Percentiles rank a stretch among this genome's conserved stretches.
These are phyloP conservation scores for Aspergillus sp. DNA, from an alignment of 2,329 filamentous ascomycete genomes.

Conservation along the genomic window DNA sequence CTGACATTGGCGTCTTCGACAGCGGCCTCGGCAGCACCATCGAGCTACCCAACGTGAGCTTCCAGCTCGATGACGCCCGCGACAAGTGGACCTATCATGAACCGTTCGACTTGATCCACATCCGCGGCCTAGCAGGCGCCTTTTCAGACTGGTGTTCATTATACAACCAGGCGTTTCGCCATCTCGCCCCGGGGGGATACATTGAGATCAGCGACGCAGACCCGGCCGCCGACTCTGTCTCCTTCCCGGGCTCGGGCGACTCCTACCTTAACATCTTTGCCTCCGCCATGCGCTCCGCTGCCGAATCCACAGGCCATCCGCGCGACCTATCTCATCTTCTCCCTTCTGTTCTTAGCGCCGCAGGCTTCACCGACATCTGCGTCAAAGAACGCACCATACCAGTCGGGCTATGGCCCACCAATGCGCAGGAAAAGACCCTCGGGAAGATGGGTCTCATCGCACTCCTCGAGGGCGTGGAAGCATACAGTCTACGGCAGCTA, in stretches of 20 bases:
- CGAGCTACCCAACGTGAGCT: slow-evolving; percentile 48
- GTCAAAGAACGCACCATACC: slow-evolving; percentile 44
- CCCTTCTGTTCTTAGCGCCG: slow-evolving; percentile 43
- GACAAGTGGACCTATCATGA: slow-evolving; percentile 54
- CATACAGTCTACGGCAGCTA: slow-evolving; percentile 40
- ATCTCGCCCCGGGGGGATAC: slow-evolving; percentile 51
- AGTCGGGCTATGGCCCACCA: slow-evolving; percentile 43
- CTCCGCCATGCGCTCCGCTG: slow-evolving; percentile 43
- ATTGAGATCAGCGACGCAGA: slow-evolving; percentile 53
- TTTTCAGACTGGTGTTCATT: slow-evolving; percentile 53
- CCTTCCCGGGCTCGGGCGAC: slow-evolving; percentile 27
- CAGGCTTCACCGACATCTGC: slow-evolving; percentile 50
- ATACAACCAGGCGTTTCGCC: slow-evolving; percentile 52
- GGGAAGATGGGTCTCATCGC: slow-evolving; percentile 50
- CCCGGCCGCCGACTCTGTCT: slow-evolving; percentile 32
- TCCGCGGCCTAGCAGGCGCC: slow-evolving; percentile 53
- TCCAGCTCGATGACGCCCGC: slow-evolving; percentile 56
- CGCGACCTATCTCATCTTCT: slow-evolving; percentile 50
- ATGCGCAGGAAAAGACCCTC: slow-evolving; percentile 38
- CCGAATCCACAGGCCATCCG: slow-evolving; percentile 45
- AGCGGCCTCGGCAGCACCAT: slow-evolving; percentile 37
- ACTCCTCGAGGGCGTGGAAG: slow-evolving; percentile 46
- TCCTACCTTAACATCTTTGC: slow-evolving; percentile 42
- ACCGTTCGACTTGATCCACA: slow-evolving; percentile 55
- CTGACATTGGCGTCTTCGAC: slow-evolving; percentile 50